These are phyloP conservation scores for Monascus purpureus DNA, from an alignment of 495 filamentous ascomycete genomes.

Conservation along the genomic window DNA sequence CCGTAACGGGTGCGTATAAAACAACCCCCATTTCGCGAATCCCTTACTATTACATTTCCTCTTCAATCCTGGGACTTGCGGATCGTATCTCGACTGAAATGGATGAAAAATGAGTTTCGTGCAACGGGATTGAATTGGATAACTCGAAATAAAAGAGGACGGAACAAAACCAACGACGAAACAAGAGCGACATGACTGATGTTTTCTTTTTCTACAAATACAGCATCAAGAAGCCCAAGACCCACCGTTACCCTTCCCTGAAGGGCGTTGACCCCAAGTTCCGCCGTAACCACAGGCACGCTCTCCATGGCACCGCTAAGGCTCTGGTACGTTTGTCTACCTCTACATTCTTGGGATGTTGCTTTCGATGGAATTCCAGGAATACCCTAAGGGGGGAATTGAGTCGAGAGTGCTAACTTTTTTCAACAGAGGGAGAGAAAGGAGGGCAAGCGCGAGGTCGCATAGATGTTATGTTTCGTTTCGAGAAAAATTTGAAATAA, in stretches of 20 bases:
- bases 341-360: too few species aligned
- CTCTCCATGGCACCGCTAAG: constrained; percentile 94
- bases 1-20: constrained; percentile 74
- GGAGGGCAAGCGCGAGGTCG: constrained; percentile 88
- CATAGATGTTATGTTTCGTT: constrained; percentile 53
- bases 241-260: constrained; percentile 93
- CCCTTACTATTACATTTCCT: background rate
- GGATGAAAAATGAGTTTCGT: too few species aligned
- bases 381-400: too few species aligned
- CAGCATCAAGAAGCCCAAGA: constrained; percentile 99
- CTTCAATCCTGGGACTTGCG: too few species aligned
- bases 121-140: too few species aligned
- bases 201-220: constrained; percentile 9
- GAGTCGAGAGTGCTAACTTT: too few species aligned
- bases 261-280: constrained; percentile 99
- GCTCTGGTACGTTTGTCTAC: constrained; percentile 63
- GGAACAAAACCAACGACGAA: constrained; percentile 4
- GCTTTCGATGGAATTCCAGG: too few species aligned
- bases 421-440: constrained; percentile 79
- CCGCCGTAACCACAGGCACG: constrained; percentile 97
- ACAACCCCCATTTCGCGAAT: constrained; percentile 2
- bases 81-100: too few species aligned
- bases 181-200: too few species aligned
- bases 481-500: constrained; percentile 15
- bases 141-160: background rate